phyloP scores from a whole-genome alignment of 495 filamentous ascomycete genomes.

The Astrothelium macrocarpum region DNA sequence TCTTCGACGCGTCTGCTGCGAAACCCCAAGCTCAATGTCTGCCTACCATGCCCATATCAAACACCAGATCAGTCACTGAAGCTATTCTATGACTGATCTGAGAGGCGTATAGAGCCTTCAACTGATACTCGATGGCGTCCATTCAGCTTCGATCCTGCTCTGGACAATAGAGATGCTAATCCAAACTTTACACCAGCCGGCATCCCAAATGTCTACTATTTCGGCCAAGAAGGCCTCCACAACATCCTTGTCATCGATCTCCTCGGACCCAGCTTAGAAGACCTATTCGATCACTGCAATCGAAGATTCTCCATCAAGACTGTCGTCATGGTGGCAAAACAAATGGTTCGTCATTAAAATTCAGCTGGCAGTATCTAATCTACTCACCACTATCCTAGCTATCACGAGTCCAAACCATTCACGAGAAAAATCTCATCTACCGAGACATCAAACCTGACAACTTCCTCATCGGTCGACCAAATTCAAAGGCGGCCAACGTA shows the following conservation, averaged over 20 bases:
- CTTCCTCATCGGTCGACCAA: slow-evolving; percentile 93
- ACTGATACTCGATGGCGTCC: not conserved
- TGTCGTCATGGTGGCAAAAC: slow-evolving; percentile 98
- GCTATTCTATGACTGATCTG: not conserved
- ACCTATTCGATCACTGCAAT: slow-evolving; percentile 97
- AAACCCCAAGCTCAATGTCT: not conserved
- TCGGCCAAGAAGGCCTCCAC: slow-evolving; percentile 96
- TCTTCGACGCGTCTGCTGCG: not conserved
- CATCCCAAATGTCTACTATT: slow-evolving; percentile 99
- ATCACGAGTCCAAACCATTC: slow-evolving; percentile 96
- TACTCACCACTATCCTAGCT: slow-evolving; percentile 44
- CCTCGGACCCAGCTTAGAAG: slow-evolving; percentile 89
- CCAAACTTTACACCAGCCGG: slow-evolving; percentile 51
- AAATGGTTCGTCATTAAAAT: slow-evolving; percentile 58
- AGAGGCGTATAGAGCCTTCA: not conserved
- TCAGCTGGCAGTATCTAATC: not conserved
- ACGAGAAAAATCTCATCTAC: slow-evolving; percentile 99
- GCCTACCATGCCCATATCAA: not conserved
- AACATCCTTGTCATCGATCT: slow-evolving; percentile 99
- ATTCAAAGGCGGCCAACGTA: slow-evolving; percentile 87
- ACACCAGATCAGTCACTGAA: not conserved
- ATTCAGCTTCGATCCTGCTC: not conserved
- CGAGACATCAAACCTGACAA: slow-evolving; percentile 99
- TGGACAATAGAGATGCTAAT: slow-evolving; percentile 4
- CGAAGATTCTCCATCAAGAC: slow-evolving; percentile 94